Evolutionary conservation across 2,329 filamentous ascomycete species (phyloP).

Genomic region (Aspergillus nomiae): DNA sequence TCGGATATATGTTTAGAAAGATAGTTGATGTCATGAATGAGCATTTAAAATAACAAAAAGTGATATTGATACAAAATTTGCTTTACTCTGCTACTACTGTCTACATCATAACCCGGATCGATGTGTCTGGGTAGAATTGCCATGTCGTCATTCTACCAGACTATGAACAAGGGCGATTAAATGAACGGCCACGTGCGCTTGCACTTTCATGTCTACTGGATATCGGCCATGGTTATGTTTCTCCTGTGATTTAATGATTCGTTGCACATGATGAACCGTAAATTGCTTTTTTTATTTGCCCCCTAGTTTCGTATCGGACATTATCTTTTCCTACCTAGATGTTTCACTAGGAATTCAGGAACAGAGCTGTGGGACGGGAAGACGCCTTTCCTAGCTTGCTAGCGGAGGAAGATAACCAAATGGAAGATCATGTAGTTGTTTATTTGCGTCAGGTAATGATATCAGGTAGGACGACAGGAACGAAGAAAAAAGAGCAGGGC

Average conservation of each 20-base stretch:
- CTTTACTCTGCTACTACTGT: background rate
- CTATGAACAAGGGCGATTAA: background rate
- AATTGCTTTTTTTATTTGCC: constrained; percentile 10
- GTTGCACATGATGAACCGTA: background rate
- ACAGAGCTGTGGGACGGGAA: constrained; percentile 1
- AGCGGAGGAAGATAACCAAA: background rate
- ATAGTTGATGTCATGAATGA: constrained; percentile 27
- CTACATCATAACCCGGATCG: background rate
- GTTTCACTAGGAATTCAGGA: constrained; percentile 15
- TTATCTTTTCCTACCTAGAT: constrained; percentile 15
- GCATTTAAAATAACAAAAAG: constrained; percentile 1
- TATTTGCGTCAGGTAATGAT: constrained; percentile 40
- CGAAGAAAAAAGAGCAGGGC: constrained; percentile 28
- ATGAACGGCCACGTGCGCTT: background rate
- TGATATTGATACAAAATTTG: background rate
- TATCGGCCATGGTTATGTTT: background rate
- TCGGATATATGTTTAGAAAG: constrained; percentile 16
- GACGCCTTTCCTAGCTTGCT: constrained; percentile 2
- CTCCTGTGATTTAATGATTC: background rate
- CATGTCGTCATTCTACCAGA: background rate
- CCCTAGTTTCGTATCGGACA: constrained; percentile 13
- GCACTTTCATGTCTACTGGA: constrained; percentile 1
- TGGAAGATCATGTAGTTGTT: constrained; percentile 36
- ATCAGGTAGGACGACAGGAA: constrained; percentile 35
- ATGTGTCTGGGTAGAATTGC: background rate